Evolutionary conservation across 164 flowering plant genomes (phyloP), one percentile per base, ranked within the genome.

Genomic region (Tinospora cordifolia): DNA sequence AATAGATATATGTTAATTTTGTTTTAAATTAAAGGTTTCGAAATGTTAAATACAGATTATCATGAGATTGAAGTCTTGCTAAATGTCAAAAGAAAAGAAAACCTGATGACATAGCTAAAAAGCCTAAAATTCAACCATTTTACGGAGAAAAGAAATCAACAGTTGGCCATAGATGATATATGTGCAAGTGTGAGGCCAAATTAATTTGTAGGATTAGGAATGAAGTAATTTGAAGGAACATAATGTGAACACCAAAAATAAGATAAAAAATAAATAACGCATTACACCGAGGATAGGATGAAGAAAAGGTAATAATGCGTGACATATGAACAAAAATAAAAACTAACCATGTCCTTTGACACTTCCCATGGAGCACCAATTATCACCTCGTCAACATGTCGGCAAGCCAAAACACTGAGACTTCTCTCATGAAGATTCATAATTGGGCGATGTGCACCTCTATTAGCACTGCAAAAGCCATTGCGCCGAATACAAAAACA

Each of bases 401-500:
- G 91, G 62, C 98, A 93, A 73, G 97, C 98, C 81, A 93, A 80
- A 63, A 91, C 97, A 78, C 97, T 91, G 70, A 93, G 75, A 77
- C 98, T 93, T 80, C 98, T 84, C 83, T 93, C 98, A 73, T 93
- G 98, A 65, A 93, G 95, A 81, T 90, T 90, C 98, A 93, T 93
- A 69, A 93, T 91, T 30, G 98, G 98, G 46, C 92, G 98, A 83
- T 93, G 98, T 25, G 78, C 83, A 71, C 98, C 97, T 84, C 95
- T 87, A 69, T 86, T 80, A 34, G 83, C 83, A 82, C 98, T 93
- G 91, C 75, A 80, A 44, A 40, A 73, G 49, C 26, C 69, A 79
- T 47, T 54, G 44, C 71, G 70, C 66, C 30, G 12, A 44, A 46
- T 8, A 54, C 60, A 21, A 19, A 54, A 17, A 19, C 8, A 21